Conservation (phyloP, 31 red algal genomes). For the Odonthalia washingtoniensis region DNA sequence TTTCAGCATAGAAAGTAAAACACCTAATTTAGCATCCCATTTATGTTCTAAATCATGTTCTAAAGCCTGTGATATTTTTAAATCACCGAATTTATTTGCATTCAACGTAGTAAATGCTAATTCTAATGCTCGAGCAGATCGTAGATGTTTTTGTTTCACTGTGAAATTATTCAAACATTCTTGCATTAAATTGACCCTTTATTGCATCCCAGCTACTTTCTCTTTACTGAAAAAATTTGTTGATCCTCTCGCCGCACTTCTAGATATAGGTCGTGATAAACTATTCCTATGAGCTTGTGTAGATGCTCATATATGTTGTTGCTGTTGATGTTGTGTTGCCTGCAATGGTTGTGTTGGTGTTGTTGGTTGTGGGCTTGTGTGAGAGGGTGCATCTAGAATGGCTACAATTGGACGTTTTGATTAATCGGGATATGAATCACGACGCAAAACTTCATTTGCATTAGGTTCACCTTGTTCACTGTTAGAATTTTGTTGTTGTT, state of each 20-base stretch:
- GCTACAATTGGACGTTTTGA: no score
- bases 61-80: slow-evolving; percentile 88
- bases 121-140: slow-evolving; percentile 73
- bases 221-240: slow-evolving; percentile 71
- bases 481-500: no score
- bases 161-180: no score
- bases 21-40: slow-evolving; percentile 90
- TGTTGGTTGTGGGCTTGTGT: no score
- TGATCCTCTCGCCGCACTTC: slow-evolving; percentile 63
- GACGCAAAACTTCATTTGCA: not conserved
- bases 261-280: slow-evolving; percentile 69
- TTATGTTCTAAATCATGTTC: no score
- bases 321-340: no score
- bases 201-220: slow-evolving; percentile 74
- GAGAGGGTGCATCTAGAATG: no score
- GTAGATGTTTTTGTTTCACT: slow-evolving; percentile 79
- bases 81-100: slow-evolving; percentile 94
- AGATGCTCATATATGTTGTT: slow-evolving; percentile 38
- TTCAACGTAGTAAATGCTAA: slow-evolving; percentile 83
- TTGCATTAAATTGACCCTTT: slow-evolving; percentile 68
- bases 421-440: slow-evolving; percentile 39
- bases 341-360: no score
- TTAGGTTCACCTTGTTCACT: not conserved
- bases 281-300: slow-evolving; percentile 71
- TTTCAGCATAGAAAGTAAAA: slow-evolving; percentile 78